Evolutionary conservation across 1,284 basidiomycete species (phyloP).

Genomic region (Ceratobasidium sp.): DNA sequence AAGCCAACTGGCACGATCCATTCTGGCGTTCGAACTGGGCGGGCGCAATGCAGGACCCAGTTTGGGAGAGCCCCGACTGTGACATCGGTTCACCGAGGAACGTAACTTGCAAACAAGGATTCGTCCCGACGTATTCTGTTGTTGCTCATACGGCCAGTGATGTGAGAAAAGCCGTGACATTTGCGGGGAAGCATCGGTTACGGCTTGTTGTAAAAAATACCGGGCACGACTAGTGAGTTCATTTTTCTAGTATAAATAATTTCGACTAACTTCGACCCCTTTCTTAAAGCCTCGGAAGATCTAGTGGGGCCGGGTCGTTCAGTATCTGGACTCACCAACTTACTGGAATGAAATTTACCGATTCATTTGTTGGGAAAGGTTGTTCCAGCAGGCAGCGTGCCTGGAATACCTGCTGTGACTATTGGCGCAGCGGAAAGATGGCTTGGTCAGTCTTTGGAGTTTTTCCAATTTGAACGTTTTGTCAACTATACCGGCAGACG

Average conservation of each 20-base stretch:
- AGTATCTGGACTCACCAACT: constrained; percentile 43
- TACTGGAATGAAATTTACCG: constrained; percentile 44
- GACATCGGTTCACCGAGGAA: constrained; percentile 13
- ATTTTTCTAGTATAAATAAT: not conserved
- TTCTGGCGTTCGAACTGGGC: constrained; percentile 40
- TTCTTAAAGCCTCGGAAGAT: constrained; percentile 38
- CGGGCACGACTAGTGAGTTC: constrained; percentile 35
- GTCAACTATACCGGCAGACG: constrained; percentile 22
- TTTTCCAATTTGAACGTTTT: not conserved
- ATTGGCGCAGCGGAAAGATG: constrained; percentile 35
- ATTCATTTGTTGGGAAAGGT: constrained; percentile 11
- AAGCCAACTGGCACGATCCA: constrained; percentile 40
- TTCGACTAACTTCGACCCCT: not conserved
- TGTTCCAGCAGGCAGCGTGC: not conserved
- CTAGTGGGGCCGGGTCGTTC: constrained; percentile 39
- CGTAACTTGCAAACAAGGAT: constrained; percentile 23
- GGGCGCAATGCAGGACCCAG: constrained; percentile 22
- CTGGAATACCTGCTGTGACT: constrained; percentile 20
- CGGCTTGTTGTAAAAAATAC: constrained; percentile 40
- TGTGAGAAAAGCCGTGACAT: constrained; percentile 29
- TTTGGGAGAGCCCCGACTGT: constrained; percentile 18
- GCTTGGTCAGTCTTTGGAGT: not conserved
- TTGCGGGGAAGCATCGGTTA: constrained; percentile 20
- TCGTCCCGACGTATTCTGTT: constrained; percentile 34
- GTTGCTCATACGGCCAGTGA: constrained; percentile 5